A percentile compares a stretch with the other conserved stretches of the same genome.
phyloP scores from a whole-genome alignment of 2,329 filamentous ascomycete genomes.

The Ascomycota sp. region DNA sequence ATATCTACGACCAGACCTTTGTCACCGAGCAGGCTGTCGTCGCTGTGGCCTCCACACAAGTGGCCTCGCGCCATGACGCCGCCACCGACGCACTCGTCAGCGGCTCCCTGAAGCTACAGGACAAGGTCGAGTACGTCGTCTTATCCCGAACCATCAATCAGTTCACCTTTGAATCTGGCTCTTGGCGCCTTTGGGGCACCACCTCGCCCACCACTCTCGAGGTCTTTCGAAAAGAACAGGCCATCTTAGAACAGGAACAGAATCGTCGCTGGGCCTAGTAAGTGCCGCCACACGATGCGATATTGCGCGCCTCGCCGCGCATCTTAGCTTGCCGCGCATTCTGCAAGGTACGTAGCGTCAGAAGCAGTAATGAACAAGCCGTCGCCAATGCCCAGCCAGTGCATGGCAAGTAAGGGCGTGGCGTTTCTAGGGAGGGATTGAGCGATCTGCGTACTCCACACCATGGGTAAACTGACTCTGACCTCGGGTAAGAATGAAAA shows the following conservation, averaged over 20 bases:
- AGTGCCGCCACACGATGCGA: constrained; percentile 1
- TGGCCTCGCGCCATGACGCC: constrained; percentile 19
- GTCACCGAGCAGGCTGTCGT: constrained; percentile 33
- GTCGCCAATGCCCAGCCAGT: not conserved
- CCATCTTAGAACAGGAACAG: constrained; percentile 12
- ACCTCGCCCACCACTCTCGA: constrained; percentile 29
- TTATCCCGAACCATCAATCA: constrained; percentile 26
- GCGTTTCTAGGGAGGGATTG: too few species aligned
- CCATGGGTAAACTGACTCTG: too few species aligned
- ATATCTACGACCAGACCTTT: constrained; percentile 16
- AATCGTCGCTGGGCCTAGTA: constrained; percentile 13
- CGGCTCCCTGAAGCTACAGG: constrained; percentile 25
- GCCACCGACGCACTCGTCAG: constrained; percentile 17
- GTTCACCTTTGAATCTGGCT: constrained; percentile 21
- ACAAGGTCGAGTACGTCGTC: constrained; percentile 42
- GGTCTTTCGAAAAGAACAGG: constrained; percentile 14
- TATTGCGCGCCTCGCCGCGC: not conserved
- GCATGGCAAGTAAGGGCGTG: too few species aligned
- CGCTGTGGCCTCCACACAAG: constrained; percentile 32
- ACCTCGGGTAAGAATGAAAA: too few species aligned
- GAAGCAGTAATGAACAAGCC: not conserved
- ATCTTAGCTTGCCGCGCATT: too few species aligned
- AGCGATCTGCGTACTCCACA: too few species aligned
- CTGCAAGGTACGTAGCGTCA: not conserved
- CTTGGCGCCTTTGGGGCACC: constrained; percentile 46